phyloP scores from a whole-genome alignment of 1,284 basidiomycete species.

The Rhodotorula sp. region DNA sequence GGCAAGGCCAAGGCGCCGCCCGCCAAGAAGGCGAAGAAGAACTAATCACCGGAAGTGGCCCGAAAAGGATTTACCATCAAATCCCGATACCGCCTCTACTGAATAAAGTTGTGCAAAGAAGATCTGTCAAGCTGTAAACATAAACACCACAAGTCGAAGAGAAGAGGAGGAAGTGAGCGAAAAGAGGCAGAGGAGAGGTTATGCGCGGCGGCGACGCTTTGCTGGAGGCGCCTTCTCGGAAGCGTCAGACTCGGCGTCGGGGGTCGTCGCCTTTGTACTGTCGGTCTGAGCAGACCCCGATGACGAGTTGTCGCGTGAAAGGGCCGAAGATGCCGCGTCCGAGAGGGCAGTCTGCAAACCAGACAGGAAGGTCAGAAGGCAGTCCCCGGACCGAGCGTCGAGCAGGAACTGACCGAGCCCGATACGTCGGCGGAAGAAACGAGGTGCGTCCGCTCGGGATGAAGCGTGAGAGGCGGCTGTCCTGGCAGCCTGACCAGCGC shows the following conservation, averaged over 20 bases:
- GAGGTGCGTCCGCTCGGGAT: slow-evolving; percentile 1
- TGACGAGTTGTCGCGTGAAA: not conserved
- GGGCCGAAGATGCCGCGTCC: not conserved
- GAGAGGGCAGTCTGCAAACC: not conserved
- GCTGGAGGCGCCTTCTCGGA: not conserved
- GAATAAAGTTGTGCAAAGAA: not conserved
- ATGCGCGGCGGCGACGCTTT: not conserved
- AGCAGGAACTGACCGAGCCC: no score
- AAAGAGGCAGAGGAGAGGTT: no score
- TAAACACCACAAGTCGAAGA: not conserved
- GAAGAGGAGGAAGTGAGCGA: not conserved
- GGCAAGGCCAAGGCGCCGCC: slow-evolving; percentile 20
- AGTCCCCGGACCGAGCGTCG: no score
- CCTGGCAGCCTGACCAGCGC: slow-evolving; percentile 55
- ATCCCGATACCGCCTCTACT: no score
- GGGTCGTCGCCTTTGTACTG: not conserved
- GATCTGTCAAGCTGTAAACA: not conserved
- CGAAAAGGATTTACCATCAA: not conserved
- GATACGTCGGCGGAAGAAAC: no score
- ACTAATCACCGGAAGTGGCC: not conserved
- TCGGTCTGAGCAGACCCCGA: not conserved
- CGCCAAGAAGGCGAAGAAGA: slow-evolving; percentile 29
- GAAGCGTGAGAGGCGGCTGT: slow-evolving; percentile 19
- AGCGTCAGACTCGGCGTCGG: not conserved
- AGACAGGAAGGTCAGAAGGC: not conserved